These are phyloP conservation scores for Solanum habrochaites DNA, from an alignment of 257 asterid genomes.

Conservation along the genomic window DNA sequence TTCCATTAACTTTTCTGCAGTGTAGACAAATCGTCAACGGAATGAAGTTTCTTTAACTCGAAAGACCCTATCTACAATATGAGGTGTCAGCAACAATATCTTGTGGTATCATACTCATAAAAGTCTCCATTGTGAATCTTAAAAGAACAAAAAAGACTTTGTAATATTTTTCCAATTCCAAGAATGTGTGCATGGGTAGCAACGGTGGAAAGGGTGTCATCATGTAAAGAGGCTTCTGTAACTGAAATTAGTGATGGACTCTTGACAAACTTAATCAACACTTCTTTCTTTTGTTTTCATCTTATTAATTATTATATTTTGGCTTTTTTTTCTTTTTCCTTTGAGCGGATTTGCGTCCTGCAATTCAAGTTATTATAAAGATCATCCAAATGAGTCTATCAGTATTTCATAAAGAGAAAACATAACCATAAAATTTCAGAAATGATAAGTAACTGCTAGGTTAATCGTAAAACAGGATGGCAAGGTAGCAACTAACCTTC, in stretches of 20 bases:
- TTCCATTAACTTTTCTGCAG: background rate
- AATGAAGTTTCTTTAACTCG: background rate
- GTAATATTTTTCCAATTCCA: background rate
- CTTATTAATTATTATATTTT: background rate
- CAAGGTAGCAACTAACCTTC: conserved; percentile 41
- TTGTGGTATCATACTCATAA: background rate
- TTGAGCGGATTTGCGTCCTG: background rate
- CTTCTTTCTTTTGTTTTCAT: background rate
- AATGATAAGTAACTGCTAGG: background rate
- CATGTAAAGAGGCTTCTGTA: background rate
- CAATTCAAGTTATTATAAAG: background rate
- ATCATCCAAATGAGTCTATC: background rate
- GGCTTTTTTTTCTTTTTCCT: background rate
- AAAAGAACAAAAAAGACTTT: background rate
- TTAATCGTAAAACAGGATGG: background rate
- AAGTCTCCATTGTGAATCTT: background rate
- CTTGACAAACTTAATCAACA: background rate
- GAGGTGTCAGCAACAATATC: background rate
- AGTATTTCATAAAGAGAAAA: background rate
- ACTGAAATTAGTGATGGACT: background rate
- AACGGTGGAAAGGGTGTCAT: background rate
- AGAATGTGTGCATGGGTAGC: background rate
- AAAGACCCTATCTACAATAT: background rate
- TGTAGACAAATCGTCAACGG: background rate
- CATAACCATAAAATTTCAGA: background rate